Evolutionary conservation across 2,329 filamentous ascomycete species (phyloP), one percentile per base, ranked within the genome.

Genomic region (Talaromyces pinophilus): DNA sequence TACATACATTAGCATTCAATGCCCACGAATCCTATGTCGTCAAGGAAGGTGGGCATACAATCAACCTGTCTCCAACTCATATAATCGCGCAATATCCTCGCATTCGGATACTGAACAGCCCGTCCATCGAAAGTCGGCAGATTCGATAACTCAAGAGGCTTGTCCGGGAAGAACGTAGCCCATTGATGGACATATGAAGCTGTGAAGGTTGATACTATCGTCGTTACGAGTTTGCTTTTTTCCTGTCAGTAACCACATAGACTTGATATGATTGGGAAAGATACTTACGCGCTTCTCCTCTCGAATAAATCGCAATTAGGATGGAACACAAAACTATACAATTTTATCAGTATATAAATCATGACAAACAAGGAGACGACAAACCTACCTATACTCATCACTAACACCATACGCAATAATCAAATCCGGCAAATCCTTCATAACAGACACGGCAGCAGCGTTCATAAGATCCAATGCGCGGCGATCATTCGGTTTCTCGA

Each of bases 21-120:
- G 19, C 19, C 19, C 19, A 19, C 19, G 19, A 19, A 19, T 19
- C 19, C 19, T 19, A 19, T 19, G 19, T 19, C 19, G 19, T 19
- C 19, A 19, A 19, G 19, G 19, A 19, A 19, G 19, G 19, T 19
- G 19, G 19, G 19, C 19, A 19, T 19, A 19, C 95, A 98, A 77
- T 99, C 95, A 52, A 92, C 95, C 79, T 99, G 95, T 72, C 95
- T 87, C 95, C 95, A 99, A 76, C 91, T 93, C 84, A 99, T 88
- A 78, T 99, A 99, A 80, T 99, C 95, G 30, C 93, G 85, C 70
- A 99, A 79, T 76, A 97, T 96, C 72, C 86, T 84, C 6, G 90
- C 84, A 65, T 87, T 91, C 0, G 95, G 95, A 79, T 98, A 99
- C 75, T 90, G 88, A 3, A 99, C 93, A 17, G 93, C 93, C 61